A percentile compares a stretch with the other conserved stretches of the same genome.
Evolutionary conservation across 2,329 filamentous ascomycete species (phyloP).

Genomic region (Sporothrix variecibatus): DNA sequence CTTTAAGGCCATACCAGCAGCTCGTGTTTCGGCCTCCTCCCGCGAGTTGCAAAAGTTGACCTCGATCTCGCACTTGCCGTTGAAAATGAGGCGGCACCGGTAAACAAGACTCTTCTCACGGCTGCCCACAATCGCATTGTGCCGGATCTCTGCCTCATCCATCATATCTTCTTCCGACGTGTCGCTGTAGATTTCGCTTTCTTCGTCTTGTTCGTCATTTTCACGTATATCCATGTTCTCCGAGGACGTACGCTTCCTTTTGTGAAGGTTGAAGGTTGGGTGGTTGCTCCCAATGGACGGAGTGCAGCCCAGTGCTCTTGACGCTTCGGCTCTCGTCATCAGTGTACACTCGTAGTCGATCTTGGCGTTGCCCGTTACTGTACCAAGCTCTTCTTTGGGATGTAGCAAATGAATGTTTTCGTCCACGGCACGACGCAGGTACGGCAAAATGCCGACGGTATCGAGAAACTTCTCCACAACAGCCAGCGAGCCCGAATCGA

Average conservation of each 20-base stretch:
- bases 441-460: conserved; percentile 64
- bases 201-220: background rate
- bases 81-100: conserved; percentile 54
- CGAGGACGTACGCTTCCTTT: conserved; percentile 10
- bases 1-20: conserved; percentile 54
- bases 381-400: conserved; percentile 69
- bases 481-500: conserved; percentile 69
- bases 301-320: conserved; percentile 7
- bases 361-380: conserved; percentile 52
- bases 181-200: background rate
- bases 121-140: background rate
- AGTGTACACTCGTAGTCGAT: conserved; percentile 55
- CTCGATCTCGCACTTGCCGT: conserved; percentile 47
- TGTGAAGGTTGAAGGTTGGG: background rate
- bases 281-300: background rate
- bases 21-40: conserved; percentile 58
- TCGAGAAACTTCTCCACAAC: conserved; percentile 63
- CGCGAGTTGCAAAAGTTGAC: conserved; percentile 49
- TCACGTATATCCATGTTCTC: background rate
- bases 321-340: conserved; percentile 15
- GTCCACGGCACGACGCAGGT: conserved; percentile 62
- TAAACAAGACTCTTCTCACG: conserved; percentile 33
- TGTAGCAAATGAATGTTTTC: conserved; percentile 60
- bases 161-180: background rate
- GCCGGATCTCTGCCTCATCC: background rate